Percentiles rank a stretch among this genome's conserved stretches.
phyloP scores from a whole-genome alignment of 192 early-diverging fungal species.

The Umbelopsis sp. region DNA sequence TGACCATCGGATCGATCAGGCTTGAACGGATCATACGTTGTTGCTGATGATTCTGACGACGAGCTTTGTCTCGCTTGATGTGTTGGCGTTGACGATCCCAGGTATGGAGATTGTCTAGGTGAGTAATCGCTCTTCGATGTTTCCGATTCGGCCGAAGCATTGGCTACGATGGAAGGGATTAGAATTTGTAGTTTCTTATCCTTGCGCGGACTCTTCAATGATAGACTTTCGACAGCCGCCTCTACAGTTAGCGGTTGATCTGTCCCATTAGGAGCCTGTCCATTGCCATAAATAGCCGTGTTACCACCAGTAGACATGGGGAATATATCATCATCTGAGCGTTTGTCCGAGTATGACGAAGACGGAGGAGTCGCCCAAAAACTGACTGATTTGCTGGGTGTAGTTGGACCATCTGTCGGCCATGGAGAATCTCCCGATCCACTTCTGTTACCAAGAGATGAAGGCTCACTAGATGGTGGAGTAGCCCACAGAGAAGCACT shows the following conservation, averaged over 20 bases:
- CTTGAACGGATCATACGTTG: slow-evolving; percentile 12
- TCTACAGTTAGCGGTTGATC: background rate
- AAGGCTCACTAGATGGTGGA: slow-evolving; percentile 16
- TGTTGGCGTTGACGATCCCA: background rate
- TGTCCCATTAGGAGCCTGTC: background rate
- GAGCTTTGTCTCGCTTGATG: slow-evolving; percentile 6
- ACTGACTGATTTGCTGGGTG: background rate
- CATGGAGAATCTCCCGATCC: background rate
- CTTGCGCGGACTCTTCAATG: background rate
- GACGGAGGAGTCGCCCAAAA: slow-evolving; percentile 7
- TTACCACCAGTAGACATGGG: background rate
- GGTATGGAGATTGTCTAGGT: background rate
- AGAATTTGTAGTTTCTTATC: slow-evolving; percentile 11
- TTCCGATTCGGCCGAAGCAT: background rate
- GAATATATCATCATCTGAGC: background rate
- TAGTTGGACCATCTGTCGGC: slow-evolving; percentile 10
- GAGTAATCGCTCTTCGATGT: background rate
- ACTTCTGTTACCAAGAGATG: slow-evolving; percentile 5
- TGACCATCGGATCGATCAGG: background rate
- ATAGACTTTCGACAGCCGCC: background rate
- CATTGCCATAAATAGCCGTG: background rate
- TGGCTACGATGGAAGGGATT: background rate
- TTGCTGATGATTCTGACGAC: slow-evolving; percentile 7
- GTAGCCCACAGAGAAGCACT: slow-evolving; percentile 22
- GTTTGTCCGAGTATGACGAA: background rate